A percentile compares a stretch with the other conserved stretches of the same genome.
Conservation (phyloP, 2,329 filamentous ascomycete genomes). For the Emmonsia crescens region DNA sequence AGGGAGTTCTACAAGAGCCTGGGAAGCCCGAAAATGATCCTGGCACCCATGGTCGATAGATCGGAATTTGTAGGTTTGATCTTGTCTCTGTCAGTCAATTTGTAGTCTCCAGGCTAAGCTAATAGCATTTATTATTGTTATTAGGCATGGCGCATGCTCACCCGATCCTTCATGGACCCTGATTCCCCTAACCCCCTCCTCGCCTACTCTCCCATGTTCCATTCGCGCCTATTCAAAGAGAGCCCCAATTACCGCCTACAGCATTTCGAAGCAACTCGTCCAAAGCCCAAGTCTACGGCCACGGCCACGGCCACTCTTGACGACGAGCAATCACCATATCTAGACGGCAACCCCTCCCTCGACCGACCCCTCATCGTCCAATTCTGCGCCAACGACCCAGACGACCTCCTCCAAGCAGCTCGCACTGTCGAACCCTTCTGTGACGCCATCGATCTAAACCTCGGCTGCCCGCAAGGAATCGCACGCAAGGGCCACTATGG, state of each 20-base stretch:
- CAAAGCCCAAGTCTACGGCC: conserved; percentile 18
- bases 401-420: conserved; percentile 52
- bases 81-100: not conserved
- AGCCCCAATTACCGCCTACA: conserved; percentile 62
- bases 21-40: conserved; percentile 77
- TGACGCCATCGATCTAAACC: conserved; percentile 89
- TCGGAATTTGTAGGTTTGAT: conserved; percentile 73
- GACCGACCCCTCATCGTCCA: conserved; percentile 92
- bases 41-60: conserved; percentile 97
- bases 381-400: conserved; percentile 58
- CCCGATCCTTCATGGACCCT: conserved; percentile 75
- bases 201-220: conserved; percentile 92
- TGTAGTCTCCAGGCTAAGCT: too few relatives aligned
- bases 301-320: conserved; percentile 4
- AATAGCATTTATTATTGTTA: not conserved
- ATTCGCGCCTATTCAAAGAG: conserved; percentile 78
- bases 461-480: conserved; percentile 94
- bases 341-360: conserved; percentile 76
- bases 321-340: conserved; percentile 35
- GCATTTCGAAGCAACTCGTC: conserved; percentile 63
- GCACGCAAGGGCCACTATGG: conserved; percentile 85
- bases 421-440: conserved; percentile 72
- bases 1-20: conserved; percentile 91
- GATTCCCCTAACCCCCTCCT: conserved; percentile 56
- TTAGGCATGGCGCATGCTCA: conserved; percentile 91